phyloP scores from a whole-genome alignment of 139 green algal species.

The Spirogloea muscicola region DNA sequence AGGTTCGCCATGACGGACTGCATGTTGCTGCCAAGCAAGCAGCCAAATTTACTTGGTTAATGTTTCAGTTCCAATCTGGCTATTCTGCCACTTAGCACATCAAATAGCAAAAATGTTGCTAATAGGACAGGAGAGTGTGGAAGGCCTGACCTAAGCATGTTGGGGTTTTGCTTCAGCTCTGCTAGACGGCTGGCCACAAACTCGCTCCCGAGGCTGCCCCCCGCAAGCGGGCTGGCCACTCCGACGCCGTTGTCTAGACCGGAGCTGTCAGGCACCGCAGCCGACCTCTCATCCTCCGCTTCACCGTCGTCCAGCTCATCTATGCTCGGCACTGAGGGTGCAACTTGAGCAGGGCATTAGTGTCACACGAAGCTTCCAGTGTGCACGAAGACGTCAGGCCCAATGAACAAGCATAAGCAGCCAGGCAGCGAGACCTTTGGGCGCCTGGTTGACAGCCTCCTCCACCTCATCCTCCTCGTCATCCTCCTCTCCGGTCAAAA shows the following conservation, averaged over 20 bases:
- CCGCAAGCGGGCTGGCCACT: too few species aligned
- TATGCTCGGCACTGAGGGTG: too few species aligned
- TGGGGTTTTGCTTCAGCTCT: neutral
- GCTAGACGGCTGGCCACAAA: neutral
- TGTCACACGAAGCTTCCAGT: neutral
- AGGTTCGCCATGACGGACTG: slow-evolving; percentile 35
- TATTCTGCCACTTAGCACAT: neutral
- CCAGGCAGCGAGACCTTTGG: too few species aligned
- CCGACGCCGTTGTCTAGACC: too few species aligned
- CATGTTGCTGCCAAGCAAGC: slow-evolving; percentile 39
- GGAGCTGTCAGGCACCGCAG: too few species aligned
- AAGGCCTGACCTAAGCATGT: neutral
- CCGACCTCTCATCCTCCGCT: too few species aligned
- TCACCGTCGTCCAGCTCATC: too few species aligned
- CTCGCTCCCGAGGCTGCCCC: neutral
- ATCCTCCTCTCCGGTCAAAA: too few species aligned
- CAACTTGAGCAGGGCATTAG: neutral
- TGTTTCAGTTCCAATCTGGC: neutral
- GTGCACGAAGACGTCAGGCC: too few species aligned
- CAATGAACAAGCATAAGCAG: too few species aligned
- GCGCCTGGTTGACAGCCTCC: too few species aligned
- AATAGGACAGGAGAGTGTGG: neutral
- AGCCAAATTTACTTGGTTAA: neutral
- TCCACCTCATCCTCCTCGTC: too few species aligned
- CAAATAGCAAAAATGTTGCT: neutral